These are phyloP conservation scores for Cercospora sesami DNA, from an alignment of 2,329 filamentous ascomycete species.

Conservation along the genomic window DNA sequence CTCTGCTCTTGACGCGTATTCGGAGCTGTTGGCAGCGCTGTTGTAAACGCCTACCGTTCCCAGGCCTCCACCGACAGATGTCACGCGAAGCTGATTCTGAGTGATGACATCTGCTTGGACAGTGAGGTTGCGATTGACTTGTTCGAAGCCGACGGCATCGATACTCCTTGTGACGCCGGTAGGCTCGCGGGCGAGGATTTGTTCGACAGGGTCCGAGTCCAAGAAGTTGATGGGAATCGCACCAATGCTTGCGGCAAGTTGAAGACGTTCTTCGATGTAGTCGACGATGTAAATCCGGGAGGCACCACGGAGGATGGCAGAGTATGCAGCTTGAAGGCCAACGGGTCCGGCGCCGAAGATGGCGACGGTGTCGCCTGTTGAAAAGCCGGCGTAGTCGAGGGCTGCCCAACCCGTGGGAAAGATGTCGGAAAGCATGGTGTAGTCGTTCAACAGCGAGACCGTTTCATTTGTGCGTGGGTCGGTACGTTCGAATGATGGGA, in stretches of 20 bases:
- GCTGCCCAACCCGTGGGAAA: conserved; percentile 10
- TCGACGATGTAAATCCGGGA: background rate
- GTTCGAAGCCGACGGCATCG: conserved; percentile 65
- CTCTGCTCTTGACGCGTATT: background rate
- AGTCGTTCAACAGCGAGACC: background rate
- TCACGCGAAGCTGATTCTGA: conserved; percentile 14
- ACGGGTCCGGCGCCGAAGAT: conserved; percentile 53
- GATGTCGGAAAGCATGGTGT: conserved; percentile 6
- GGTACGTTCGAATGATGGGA: background rate
- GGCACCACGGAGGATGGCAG: conserved; percentile 49
- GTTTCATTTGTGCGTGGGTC: background rate
- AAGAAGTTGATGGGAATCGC: conserved; percentile 61
- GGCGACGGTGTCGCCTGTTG: conserved; percentile 1
- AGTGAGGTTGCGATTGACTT: background rate
- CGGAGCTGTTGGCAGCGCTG: background rate
- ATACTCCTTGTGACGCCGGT: conserved; percentile 64
- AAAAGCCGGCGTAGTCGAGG: conserved; percentile 1
- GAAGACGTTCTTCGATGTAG: background rate
- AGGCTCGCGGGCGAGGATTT: conserved; percentile 59
- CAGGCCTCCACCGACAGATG: conserved; percentile 11
- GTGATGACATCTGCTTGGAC: conserved; percentile 5
- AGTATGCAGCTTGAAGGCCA: conserved; percentile 66
- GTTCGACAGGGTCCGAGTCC: conserved; percentile 58
- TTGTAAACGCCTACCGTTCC: conserved; percentile 15
- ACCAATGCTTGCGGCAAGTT: conserved; percentile 51